Base-by-base conservation (phyloP, 1,284 basidiomycete species). In the Ceratobasidium theobromae region DNA sequence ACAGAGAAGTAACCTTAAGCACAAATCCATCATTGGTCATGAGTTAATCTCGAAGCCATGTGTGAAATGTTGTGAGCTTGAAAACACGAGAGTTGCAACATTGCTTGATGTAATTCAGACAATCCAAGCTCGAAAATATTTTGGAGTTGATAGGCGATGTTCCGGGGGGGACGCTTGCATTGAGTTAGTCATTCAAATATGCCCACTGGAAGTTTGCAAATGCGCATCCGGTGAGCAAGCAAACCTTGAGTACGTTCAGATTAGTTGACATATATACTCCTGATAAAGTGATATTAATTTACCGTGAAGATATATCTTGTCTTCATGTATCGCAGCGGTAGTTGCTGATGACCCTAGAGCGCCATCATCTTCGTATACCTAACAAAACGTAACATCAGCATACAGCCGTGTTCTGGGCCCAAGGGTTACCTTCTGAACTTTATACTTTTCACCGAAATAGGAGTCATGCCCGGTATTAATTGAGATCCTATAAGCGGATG, bases 381-480 rank as follows among this genome's bases (percentile, higher is more conserved):
- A 21, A 40, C n/a, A 1, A 33, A 18, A 8, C 32, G 35, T 38
- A 8, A 8, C 16, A 38, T 38, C 35, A 38, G 16, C 16, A 38
- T n/a, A 30, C 16, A 43, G 9, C 14, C 14, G 33, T 1, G 3
- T 9, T 25, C 12, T 4, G 3, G 14, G 11, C 3, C 21, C 9
- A 8, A 38, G 16, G 27, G 18, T 4, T 14, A 85, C 85, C 79
- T 82, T 86, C 62, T 85, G 81, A n/a, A 86, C 72, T 51, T 78
- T 81, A 70, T 81, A 85, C 70, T 87, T 88, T 68, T 85, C 80
- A n/a, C 85, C 86, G 66, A 82, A 86, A 71, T 84, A 86, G 4
- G 82, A 77, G 27, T 75, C 73, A 4, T 74, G 71, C 4, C 81
- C 82, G 2, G 76, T 79, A 70, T 87, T 87, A 48, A 79, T 73